Evolutionary conservation across 2,329 filamentous ascomycete genomes (phyloP).

Genomic region (Seiridium cupressi): DNA sequence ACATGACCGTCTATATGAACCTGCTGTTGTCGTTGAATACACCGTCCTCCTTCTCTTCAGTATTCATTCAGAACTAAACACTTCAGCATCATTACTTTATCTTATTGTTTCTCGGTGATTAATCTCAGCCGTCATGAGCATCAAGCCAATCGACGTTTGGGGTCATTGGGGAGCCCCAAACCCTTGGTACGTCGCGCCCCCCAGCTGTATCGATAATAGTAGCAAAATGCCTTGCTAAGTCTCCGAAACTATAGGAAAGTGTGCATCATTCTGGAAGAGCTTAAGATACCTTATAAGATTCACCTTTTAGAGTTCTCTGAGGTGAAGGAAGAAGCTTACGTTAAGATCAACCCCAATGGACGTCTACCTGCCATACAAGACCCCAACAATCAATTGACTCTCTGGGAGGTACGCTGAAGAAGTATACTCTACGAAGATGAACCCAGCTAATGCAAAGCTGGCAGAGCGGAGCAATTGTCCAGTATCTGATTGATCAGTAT

Average conservation of each 20-base stretch:
- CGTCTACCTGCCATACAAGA: conserved; percentile 30
- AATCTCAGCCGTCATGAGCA: not conserved
- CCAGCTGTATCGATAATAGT: not conserved
- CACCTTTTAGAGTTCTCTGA: conserved; percentile 8
- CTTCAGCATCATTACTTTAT: not conserved
- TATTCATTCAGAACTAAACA: too few relatives aligned
- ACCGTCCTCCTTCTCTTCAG: too few relatives aligned
- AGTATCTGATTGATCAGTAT: conserved; percentile 43
- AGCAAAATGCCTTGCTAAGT: not conserved
- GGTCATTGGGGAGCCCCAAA: conserved; percentile 1
- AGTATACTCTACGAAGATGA: not conserved
- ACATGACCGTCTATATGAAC: too few relatives aligned
- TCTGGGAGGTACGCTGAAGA: conserved; percentile 36
- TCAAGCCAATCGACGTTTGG: not conserved
- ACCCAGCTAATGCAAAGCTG: not conserved
- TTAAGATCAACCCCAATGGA: conserved; percentile 30
- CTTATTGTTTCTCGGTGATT: too few relatives aligned
- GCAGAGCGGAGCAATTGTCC: conserved; percentile 43
- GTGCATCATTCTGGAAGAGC: conserved; percentile 25
- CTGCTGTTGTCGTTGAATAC: too few relatives aligned
- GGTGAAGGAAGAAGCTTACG: conserved; percentile 25
- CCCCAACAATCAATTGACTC: conserved; percentile 39
- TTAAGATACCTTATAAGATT: conserved; percentile 26
- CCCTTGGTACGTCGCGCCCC: not conserved
- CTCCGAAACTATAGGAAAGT: conserved; percentile 18